phyloP scores from a whole-genome alignment of 768 basidiomycete genomes.

The Suillus placidus region DNA sequence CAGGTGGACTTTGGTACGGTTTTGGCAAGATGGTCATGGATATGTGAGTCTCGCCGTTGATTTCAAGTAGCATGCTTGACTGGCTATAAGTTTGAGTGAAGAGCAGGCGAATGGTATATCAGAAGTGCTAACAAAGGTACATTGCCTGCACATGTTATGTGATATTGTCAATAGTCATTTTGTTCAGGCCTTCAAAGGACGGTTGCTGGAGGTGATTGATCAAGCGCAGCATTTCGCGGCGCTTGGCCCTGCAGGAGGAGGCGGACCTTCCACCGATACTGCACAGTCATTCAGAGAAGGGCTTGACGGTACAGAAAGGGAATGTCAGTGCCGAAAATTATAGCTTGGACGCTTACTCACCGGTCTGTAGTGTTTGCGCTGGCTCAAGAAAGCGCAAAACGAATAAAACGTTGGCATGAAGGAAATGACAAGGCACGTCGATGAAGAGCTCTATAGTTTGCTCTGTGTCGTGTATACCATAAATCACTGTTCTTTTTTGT shows the following conservation, averaged over 20 bases:
- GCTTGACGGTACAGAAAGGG: conserved; percentile 89
- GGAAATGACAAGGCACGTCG: conserved; percentile 58
- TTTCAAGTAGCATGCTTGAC: conserved; percentile 7
- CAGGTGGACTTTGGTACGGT: conserved; percentile 89
- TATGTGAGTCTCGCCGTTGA: conserved; percentile 52
- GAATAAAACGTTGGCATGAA: conserved; percentile 86
- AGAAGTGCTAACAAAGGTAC: conserved; percentile 66
- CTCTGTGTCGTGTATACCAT: conserved; percentile 5
- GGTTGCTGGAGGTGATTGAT: conserved; percentile 78
- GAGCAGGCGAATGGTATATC: conserved; percentile 74
- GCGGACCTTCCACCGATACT: conserved; percentile 54
- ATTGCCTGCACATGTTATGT: conserved; percentile 19
- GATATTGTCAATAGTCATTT: conserved; percentile 11
- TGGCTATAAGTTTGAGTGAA: conserved; percentile 65
- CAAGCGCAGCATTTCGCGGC: conserved; percentile 89
- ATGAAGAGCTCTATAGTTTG: conserved; percentile 29
- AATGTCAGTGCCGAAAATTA: conserved; percentile 57
- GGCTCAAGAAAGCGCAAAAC: conserved; percentile 80
- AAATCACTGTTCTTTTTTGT: conserved; percentile 31
- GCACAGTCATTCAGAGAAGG: conserved; percentile 87
- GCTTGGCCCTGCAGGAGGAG: conserved; percentile 58
- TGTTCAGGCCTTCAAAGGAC: conserved; percentile 70
- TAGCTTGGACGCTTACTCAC: conserved; percentile 15
- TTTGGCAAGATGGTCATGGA: conserved; percentile 87
- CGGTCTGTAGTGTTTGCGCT: conserved; percentile 70